These are phyloP conservation scores for Fusarium floridanum DNA, from an alignment of 2,329 filamentous ascomycete species.

Conservation along the genomic window DNA sequence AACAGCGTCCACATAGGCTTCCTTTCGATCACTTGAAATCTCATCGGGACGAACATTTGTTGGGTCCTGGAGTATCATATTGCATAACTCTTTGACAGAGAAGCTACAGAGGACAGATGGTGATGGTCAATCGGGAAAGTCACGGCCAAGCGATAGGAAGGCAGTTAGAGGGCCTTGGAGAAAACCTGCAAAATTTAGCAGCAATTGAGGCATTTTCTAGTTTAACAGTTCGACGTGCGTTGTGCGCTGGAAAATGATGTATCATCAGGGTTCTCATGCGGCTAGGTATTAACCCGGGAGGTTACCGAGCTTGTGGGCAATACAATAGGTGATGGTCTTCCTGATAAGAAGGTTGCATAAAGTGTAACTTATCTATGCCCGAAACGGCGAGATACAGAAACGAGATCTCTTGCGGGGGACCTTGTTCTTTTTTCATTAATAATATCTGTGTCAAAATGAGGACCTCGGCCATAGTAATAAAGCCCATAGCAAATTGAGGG, in stretches of 20 bases:
- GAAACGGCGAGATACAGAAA: background rate
- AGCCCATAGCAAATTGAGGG: too few species aligned
- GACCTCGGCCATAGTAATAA: too few species aligned
- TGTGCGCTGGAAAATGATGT: background rate
- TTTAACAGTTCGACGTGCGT: background rate
- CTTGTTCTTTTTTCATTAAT: background rate
- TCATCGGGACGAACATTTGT: background rate
- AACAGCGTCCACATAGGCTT: background rate
- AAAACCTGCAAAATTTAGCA: background rate
- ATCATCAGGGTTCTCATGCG: constrained; percentile 3
- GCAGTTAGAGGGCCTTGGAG: background rate
- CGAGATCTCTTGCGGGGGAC: background rate
- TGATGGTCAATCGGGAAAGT: background rate
- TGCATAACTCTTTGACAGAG: background rate
- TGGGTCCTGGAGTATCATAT: background rate
- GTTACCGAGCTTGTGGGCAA: background rate
- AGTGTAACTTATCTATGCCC: background rate
- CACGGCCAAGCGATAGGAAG: background rate
- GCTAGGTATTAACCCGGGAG: background rate
- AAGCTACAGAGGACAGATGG: background rate
- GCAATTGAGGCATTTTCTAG: background rate
- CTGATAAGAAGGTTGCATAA: background rate
- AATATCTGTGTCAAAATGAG: too few species aligned
- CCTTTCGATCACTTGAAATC: background rate
- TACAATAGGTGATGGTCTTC: background rate